These are phyloP conservation scores for Persicaria tinctoria DNA, from an alignment of 148 eudicot species.

Conservation along the genomic window DNA sequence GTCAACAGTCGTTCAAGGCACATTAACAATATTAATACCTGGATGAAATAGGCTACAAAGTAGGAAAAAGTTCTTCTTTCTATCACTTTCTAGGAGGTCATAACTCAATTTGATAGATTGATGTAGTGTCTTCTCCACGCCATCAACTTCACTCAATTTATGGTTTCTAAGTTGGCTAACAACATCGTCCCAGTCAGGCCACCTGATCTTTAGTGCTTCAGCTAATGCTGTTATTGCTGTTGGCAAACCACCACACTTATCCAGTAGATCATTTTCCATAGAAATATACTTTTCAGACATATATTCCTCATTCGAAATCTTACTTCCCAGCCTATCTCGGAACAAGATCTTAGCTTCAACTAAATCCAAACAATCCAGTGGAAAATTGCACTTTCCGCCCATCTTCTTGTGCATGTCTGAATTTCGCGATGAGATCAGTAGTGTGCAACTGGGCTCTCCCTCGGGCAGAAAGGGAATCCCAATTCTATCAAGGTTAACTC, in stretches of 20 bases:
- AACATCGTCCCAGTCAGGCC: constrained; percentile 1
- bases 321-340: neutral
- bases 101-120: constrained; percentile 6
- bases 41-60: constrained; percentile 6
- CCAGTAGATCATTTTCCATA: neutral
- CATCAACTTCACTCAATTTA: constrained; percentile 6
- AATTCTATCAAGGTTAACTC: neutral
- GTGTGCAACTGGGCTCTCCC: constrained; percentile 3
- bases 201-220: neutral
- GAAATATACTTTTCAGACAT: constrained; percentile 1
- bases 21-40: neutral
- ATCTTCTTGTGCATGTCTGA: neutral
- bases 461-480: neutral
- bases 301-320: neutral
- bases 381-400: neutral
- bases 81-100: constrained; percentile 9
- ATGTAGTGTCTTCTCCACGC: neutral
- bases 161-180: constrained; percentile 9
- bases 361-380: neutral
- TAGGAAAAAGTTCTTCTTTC: constrained; percentile 1
- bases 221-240: neutral
- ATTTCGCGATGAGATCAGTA: neutral
- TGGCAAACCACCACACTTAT: constrained; percentile 7
- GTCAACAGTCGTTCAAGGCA: too few relatives aligned
- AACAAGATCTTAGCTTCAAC: constrained; percentile 9